Evolutionary conservation across 352 stramenopile species (phyloP).

Genomic region (Elongisporangium prolatum): DNA sequence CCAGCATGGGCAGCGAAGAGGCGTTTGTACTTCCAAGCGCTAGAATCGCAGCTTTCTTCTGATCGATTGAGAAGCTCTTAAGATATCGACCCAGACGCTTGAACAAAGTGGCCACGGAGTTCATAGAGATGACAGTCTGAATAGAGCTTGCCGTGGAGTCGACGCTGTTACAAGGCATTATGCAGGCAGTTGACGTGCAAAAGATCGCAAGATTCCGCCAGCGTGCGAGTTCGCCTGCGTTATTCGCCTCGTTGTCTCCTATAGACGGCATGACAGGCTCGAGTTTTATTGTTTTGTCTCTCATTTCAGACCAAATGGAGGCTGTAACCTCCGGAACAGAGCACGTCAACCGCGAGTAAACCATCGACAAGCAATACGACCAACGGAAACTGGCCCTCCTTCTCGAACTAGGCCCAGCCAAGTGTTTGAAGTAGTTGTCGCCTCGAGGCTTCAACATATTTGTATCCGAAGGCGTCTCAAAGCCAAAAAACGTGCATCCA

Average conservation of each 20-base stretch:
- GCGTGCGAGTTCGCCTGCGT: slow-evolving; percentile 29
- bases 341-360: slow-evolving; percentile 35
- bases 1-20: slow-evolving; percentile 27
- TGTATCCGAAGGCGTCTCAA: slow-evolving; percentile 1
- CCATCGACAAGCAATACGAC: slow-evolving; percentile 36
- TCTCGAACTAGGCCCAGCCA: slow-evolving; percentile 7
- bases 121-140: slow-evolving; percentile 32
- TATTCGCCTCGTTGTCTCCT: slow-evolving; percentile 4
- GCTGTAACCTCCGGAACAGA: slow-evolving; percentile 44
- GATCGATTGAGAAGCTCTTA: slow-evolving; percentile 44
- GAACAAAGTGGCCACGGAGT: slow-evolving; percentile 37
- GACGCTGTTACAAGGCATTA: slow-evolving; percentile 6
- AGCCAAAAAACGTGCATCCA: slow-evolving; percentile 23
- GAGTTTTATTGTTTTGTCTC: slow-evolving; percentile 52
- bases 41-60: slow-evolving; percentile 50
- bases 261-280: slow-evolving; percentile 45
- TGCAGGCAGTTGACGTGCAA: slow-evolving; percentile 39
- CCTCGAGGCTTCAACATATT: slow-evolving; percentile 9
- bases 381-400: slow-evolving; percentile 42
- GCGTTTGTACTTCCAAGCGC: slow-evolving; percentile 38
- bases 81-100: slow-evolving; percentile 51
- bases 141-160: slow-evolving; percentile 11
- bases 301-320: slow-evolving; percentile 65
- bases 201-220: slow-evolving; percentile 70
- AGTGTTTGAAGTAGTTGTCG: slow-evolving; percentile 8